Evolutionary conservation across 352 stramenopile genomes (phyloP).

Genomic region (Phytopythium delawarense): DNA sequence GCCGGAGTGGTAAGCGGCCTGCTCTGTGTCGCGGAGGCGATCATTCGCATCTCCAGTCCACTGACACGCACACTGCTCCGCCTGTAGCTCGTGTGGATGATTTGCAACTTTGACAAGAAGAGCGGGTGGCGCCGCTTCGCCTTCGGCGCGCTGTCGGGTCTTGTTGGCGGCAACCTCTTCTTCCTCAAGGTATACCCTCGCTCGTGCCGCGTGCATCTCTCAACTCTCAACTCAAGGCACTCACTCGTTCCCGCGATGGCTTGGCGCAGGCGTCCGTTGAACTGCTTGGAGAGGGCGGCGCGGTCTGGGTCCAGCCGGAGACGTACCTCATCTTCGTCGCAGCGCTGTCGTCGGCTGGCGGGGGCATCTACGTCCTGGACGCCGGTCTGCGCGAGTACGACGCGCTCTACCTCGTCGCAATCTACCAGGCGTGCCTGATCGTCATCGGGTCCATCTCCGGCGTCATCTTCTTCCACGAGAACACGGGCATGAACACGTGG

Average conservation of each 20-base stretch:
- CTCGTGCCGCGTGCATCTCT: background rate
- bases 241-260: conserved; percentile 5
- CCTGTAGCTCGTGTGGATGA: conserved; percentile 64
- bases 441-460: conserved; percentile 80
- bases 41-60: background rate
- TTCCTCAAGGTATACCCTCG: conserved; percentile 69
- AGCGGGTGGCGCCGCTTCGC: conserved; percentile 76
- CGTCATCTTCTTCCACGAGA: conserved; percentile 88
- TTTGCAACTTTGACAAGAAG: conserved; percentile 56
- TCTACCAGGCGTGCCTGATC: conserved; percentile 85
- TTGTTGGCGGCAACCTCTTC: conserved; percentile 83
- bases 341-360: conserved; percentile 60
- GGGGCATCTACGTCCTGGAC: conserved; percentile 80
- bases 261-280: conserved; percentile 66
- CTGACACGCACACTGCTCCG: background rate
- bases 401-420: conserved; percentile 81
- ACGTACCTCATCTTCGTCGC: conserved; percentile 72
- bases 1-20: conserved; percentile 38
- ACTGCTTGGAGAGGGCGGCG: conserved; percentile 66
- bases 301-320: conserved; percentile 55
- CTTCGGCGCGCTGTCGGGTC: conserved; percentile 71
- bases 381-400: conserved; percentile 79
- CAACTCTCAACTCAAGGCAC: background rate
- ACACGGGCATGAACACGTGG: conserved; percentile 74
- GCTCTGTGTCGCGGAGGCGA: no score